These are phyloP conservation scores for Dryas drummondii DNA, from an alignment of 306 rosid genomes.

Conservation along the genomic window DNA sequence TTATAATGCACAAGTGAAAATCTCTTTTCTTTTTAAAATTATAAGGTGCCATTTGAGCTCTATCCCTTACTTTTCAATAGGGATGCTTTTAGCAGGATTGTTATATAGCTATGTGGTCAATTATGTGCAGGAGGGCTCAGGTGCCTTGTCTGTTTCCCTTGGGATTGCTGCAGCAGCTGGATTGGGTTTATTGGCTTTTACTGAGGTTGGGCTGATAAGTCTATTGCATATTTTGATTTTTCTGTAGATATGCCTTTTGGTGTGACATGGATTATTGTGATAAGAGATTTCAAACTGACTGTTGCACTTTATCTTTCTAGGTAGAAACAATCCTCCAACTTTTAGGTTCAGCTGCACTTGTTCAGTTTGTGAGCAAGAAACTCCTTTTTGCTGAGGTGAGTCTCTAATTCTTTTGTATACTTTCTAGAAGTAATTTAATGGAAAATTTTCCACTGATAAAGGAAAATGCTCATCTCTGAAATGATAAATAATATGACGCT, in stretches of 20 bases:
- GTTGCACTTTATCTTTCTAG: conserved; percentile 35
- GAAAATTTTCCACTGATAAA: background rate
- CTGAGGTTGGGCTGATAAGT: conserved; percentile 56
- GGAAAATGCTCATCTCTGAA: background rate
- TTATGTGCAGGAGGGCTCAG: conserved; percentile 61
- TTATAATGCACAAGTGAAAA: background rate
- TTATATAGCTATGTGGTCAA: conserved; percentile 19
- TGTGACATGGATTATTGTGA: background rate
- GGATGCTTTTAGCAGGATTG: conserved; percentile 1
- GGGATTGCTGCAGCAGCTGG: conserved; percentile 76
- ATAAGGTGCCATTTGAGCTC: background rate
- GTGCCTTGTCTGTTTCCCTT: conserved; percentile 52
- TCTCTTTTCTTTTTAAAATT: background rate
- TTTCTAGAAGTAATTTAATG: background rate
- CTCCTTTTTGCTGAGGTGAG: conserved; percentile 86
- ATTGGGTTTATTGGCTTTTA: conserved; percentile 60
- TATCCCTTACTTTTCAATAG: background rate
- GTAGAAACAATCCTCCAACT: conserved; percentile 85
- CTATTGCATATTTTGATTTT: background rate
- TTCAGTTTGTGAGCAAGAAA: conserved; percentile 83
- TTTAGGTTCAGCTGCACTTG: conserved; percentile 80
- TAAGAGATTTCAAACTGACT: conserved; percentile 9
- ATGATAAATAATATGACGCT: background rate
- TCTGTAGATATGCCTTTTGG: background rate
- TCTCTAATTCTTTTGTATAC: background rate